Conservation (phyloP, 345 rosid species). For the Sisymbrium irio region DNA sequence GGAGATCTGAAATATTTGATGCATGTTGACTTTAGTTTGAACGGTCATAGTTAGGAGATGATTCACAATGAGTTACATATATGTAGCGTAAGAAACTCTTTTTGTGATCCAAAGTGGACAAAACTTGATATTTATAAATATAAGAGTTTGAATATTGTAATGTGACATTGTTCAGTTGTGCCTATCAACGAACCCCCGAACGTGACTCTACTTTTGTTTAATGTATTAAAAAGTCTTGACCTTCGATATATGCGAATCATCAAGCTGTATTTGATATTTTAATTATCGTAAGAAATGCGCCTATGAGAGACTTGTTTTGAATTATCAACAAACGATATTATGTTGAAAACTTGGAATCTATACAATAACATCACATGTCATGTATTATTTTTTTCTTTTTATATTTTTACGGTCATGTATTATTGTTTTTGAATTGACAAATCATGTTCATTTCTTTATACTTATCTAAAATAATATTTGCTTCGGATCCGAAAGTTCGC, state of each 20-base stretch:
- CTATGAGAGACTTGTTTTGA: neutral
- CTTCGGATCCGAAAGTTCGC: conserved; percentile 27
- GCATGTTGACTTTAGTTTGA: conserved; percentile 23
- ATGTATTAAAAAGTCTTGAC: conserved; percentile 5
- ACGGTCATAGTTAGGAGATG: neutral
- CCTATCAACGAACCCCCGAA: conserved; percentile 19
- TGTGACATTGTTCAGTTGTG: conserved; percentile 20
- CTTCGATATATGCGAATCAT: conserved; percentile 20
- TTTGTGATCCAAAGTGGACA: neutral
- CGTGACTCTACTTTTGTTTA: conserved; percentile 27
- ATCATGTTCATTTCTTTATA: neutral
- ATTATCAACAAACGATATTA: neutral
- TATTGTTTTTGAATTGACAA: conserved; percentile 3
- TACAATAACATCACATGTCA: conserved; percentile 14
- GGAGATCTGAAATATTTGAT: conserved; percentile 23
- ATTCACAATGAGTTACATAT: conserved; percentile 21
- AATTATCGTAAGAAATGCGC: neutral
- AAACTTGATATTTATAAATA: neutral
- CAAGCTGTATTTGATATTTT: neutral
- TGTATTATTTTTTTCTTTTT: neutral
- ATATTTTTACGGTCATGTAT: neutral
- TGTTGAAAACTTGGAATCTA: conserved; percentile 1
- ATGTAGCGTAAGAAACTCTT: conserved; percentile 17
- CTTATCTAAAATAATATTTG: neutral
- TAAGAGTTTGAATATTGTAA: conserved; percentile 14